Evolutionary conservation across 164 flowering plant species (phyloP).

Genomic region (Umbilicus rupestris): DNA sequence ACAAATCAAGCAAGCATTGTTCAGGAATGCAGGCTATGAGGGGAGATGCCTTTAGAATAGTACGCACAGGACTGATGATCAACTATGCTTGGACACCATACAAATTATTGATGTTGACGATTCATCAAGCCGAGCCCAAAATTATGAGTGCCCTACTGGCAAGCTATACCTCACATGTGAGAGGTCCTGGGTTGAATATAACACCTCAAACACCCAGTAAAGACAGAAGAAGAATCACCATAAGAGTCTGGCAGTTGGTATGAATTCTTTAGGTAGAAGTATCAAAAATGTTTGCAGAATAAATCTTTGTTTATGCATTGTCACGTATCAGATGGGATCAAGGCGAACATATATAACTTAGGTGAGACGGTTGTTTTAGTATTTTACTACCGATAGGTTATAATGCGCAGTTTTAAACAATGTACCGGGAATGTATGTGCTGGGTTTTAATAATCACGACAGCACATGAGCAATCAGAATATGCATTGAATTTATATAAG

Average conservation of each 20-base stretch:
- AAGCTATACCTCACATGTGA: neutral
- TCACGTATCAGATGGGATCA: neutral
- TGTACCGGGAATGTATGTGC: constrained; percentile 8
- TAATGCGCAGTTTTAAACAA: neutral
- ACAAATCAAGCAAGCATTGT: constrained; percentile 72
- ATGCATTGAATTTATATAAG: neutral
- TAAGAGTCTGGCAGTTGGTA: neutral
- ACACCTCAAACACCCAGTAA: neutral
- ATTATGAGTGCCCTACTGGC: neutral
- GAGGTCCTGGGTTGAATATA: neutral
- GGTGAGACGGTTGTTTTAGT: neutral
- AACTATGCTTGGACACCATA: neutral
- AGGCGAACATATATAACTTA: neutral
- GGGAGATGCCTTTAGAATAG: constrained; percentile 54
- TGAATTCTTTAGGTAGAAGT: neutral
- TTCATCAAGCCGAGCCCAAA: neutral
- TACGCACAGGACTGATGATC: neutral
- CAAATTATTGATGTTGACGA: neutral
- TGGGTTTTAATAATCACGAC: neutral
- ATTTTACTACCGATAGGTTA: neutral
- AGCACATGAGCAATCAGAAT: neutral
- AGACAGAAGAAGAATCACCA: neutral
- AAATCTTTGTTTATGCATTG: neutral
- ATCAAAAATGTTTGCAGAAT: neutral
- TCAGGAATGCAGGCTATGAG: constrained; percentile 87